Percentiles rank a stretch among this genome's conserved stretches.
Conservation (phyloP, 305 asterid species). For the Rubia occidens region DNA sequence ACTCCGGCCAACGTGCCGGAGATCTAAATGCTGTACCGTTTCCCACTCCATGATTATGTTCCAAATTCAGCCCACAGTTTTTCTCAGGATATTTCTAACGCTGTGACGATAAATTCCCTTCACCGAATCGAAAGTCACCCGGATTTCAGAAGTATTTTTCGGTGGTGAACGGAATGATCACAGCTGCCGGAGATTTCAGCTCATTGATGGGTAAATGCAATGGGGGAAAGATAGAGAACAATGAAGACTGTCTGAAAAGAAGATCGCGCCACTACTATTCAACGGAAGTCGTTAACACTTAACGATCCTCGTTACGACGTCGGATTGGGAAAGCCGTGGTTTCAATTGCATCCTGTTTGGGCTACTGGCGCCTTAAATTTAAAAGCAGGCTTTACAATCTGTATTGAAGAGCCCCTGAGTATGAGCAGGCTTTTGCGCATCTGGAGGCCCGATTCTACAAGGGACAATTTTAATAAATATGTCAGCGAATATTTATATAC, state of each 20-base stretch:
- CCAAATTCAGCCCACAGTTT: not conserved
- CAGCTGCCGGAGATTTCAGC: not conserved
- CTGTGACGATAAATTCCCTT: not conserved
- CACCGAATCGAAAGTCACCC: too few relatives aligned
- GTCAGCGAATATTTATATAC: too few relatives aligned
- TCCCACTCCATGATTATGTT: slow-evolving; percentile 75
- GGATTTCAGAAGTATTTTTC: too few relatives aligned
- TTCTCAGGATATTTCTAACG: not conserved
- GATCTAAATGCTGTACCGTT: slow-evolving; percentile 93
- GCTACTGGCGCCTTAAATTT: too few relatives aligned
- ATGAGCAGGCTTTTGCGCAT: too few relatives aligned
- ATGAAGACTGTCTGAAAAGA: not conserved
- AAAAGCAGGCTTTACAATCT: too few relatives aligned
- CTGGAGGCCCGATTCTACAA: too few relatives aligned
- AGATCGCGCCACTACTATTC: not conserved
- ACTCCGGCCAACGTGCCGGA: slow-evolving; percentile 93
- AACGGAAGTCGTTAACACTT: not conserved
- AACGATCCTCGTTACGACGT: not conserved
- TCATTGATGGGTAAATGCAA: not conserved
- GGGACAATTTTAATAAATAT: too few relatives aligned
- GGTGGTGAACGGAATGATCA: too few relatives aligned
- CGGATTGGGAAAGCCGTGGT: not conserved
- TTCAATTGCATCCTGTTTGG: too few relatives aligned
- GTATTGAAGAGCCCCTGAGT: too few relatives aligned
- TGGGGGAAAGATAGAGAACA: not conserved